Evolutionary conservation across 768 basidiomycete species (phyloP).

Genomic region (Lanmaoa pseudosensibilis): DNA sequence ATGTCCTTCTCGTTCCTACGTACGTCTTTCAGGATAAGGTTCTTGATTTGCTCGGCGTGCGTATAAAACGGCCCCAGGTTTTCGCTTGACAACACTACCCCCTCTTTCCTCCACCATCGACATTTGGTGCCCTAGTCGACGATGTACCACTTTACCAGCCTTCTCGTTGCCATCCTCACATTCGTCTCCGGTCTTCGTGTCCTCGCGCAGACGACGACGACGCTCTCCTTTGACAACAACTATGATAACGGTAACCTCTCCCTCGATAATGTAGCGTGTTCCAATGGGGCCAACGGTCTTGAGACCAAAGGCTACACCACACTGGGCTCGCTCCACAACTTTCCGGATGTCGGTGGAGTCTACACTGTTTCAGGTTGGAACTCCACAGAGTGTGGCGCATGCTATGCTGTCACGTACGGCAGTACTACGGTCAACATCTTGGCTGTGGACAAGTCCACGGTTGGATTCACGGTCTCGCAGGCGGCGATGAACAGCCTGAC

Average conservation of each 20-base stretch:
- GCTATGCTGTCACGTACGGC: conserved; percentile 32
- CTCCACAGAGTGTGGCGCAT: conserved; percentile 30
- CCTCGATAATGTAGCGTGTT: conserved; percentile 38
- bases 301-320: conserved; percentile 35
- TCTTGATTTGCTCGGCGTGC: neutral
- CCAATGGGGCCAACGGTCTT: conserved; percentile 39
- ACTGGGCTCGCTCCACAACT: conserved; percentile 38
- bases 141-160: conserved; percentile 28
- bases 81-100: neutral
- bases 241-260: conserved; percentile 35
- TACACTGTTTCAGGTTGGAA: conserved; percentile 22
- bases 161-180: conserved; percentile 16
- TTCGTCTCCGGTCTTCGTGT: conserved; percentile 16
- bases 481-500: conserved; percentile 31
- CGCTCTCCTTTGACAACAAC: conserved; percentile 38
- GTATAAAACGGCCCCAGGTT: conserved; percentile 21
- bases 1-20: conserved; percentile 1
- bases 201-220: conserved; percentile 21
- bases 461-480: conserved; percentile 40
- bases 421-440: conserved; percentile 46
- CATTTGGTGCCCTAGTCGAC: neutral
- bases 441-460: conserved; percentile 51
- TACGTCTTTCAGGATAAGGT: neutral
- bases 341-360: conserved; percentile 38
- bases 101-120: neutral